A percentile compares a stretch with the other conserved stretches of the same genome.
These are phyloP conservation scores for Raphanus sativus DNA, from an alignment of 345 rosid species.

Conservation along the genomic window DNA sequence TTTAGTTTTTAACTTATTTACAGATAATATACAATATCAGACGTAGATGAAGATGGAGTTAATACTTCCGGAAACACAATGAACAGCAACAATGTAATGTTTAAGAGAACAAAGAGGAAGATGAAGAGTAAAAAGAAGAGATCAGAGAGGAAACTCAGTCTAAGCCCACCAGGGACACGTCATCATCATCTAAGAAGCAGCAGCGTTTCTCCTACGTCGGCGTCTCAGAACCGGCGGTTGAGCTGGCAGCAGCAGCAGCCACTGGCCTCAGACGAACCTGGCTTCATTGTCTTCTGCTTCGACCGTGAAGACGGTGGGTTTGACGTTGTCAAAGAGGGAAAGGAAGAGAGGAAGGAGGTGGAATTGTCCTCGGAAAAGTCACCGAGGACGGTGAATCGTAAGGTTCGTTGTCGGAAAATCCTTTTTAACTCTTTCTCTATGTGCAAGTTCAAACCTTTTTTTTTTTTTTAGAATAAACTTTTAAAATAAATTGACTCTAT, in stretches of 20 bases:
- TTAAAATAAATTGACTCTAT: too few relatives aligned
- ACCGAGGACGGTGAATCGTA: constrained; percentile 34
- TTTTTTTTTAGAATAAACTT: too few relatives aligned
- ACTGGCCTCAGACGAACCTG: constrained; percentile 49
- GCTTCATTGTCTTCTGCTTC: constrained; percentile 65
- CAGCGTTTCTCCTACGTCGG: constrained; percentile 36
- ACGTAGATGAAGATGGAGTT: constrained; percentile 44
- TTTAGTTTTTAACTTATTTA: background rate
- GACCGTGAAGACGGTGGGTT: constrained; percentile 61
- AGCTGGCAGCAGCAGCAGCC: constrained; percentile 36
- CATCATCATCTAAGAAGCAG: constrained; percentile 37
- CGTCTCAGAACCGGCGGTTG: constrained; percentile 22
- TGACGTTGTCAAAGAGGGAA: constrained; percentile 51
- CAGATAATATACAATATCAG: background rate
- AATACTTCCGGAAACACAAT: constrained; percentile 17
- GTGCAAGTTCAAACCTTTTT: too few relatives aligned
- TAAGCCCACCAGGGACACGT: constrained; percentile 38
- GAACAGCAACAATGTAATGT: constrained; percentile 25
- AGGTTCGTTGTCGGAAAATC: constrained; percentile 37
- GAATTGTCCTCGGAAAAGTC: constrained; percentile 22
- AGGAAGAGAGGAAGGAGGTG: constrained; percentile 31
- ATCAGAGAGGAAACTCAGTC: constrained; percentile 30
- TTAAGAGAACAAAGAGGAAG: constrained; percentile 32
- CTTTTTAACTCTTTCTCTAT: background rate
- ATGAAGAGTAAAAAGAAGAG: constrained; percentile 28